A percentile compares a stretch with the other conserved stretches of the same genome.
Evolutionary conservation across 2,329 filamentous ascomycete species (phyloP).

Genomic region (Fonsecaea multimorphosa): DNA sequence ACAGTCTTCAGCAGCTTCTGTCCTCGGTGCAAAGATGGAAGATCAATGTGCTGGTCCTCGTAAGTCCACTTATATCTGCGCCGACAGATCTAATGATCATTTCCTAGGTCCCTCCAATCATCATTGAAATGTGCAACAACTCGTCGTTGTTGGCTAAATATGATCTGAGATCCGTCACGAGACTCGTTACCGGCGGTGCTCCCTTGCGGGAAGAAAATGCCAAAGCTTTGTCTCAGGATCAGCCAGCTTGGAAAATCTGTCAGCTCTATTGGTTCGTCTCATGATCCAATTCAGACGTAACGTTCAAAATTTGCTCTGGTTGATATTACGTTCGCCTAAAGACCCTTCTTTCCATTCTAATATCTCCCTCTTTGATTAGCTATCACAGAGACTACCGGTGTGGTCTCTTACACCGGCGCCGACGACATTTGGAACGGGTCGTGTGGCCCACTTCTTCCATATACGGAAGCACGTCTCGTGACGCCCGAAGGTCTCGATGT

Average conservation of each 20-base stretch:
- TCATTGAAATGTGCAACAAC: neutral
- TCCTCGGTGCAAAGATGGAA: constrained; percentile 70
- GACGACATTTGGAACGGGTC: constrained; percentile 73
- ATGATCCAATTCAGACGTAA: too few relatives aligned
- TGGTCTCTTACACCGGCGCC: constrained; percentile 63
- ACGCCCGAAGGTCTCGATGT: neutral
- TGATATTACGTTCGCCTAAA: too few relatives aligned
- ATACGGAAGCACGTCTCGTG: constrained; percentile 68
- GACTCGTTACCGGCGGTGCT: constrained; percentile 77
- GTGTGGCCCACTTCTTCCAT: constrained; percentile 72
- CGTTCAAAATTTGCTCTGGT: too few relatives aligned
- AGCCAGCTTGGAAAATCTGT: too few relatives aligned
- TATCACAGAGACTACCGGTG: constrained; percentile 77
- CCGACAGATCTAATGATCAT: too few relatives aligned
- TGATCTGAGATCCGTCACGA: constrained; percentile 61
- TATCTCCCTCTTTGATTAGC: neutral
- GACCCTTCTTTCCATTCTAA: too few relatives aligned
- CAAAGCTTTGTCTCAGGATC: too few relatives aligned
- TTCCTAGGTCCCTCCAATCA: neutral
- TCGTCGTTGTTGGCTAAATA: neutral
- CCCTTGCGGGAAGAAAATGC: neutral
- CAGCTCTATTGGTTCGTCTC: too few relatives aligned
- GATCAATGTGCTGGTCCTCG: constrained; percentile 68
- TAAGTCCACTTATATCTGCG: too few relatives aligned
- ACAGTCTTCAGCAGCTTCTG: constrained; percentile 72